Conservation (phyloP, 768 basidiomycete genomes). For the Clavulina sp. region DNA sequence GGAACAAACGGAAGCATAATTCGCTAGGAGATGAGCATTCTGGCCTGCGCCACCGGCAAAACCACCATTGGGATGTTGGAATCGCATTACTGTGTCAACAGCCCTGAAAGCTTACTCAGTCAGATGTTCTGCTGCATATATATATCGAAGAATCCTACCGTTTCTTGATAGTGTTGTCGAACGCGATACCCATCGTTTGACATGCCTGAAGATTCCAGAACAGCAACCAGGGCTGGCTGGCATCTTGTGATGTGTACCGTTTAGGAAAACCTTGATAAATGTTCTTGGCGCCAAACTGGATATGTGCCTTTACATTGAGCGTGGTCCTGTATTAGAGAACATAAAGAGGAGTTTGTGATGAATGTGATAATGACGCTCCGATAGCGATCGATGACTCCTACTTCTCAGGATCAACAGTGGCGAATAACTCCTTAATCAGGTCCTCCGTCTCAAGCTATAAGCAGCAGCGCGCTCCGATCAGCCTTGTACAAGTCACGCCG, state of each 20-base stretch:
- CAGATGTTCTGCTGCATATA: background rate
- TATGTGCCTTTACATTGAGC: slow-evolving; percentile 47
- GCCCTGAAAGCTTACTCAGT: slow-evolving; percentile 29
- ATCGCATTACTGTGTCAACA: slow-evolving; percentile 60
- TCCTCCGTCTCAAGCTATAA: slow-evolving; percentile 57
- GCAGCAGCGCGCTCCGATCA: slow-evolving; percentile 7
- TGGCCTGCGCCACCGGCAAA: slow-evolving; percentile 89
- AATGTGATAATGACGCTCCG: background rate
- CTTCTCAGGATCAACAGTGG: background rate
- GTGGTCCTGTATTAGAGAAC: slow-evolving; percentile 12
- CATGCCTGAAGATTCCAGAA: slow-evolving; percentile 87
- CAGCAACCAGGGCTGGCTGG: slow-evolving; percentile 86
- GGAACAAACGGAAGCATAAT: slow-evolving; percentile 73
- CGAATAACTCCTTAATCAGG: slow-evolving; percentile 36
- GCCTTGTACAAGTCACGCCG: background rate
- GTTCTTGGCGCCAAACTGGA: slow-evolving; percentile 53
- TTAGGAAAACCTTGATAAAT: slow-evolving; percentile 65
- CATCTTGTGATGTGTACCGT: slow-evolving; percentile 71
- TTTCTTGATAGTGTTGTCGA: slow-evolving; percentile 65
- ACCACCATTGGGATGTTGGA: slow-evolving; percentile 76
- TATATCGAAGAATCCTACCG: slow-evolving; percentile 25
- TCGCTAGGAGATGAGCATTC: slow-evolving; percentile 70
- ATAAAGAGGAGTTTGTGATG: slow-evolving; percentile 16
- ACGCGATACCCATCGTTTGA: slow-evolving; percentile 52
- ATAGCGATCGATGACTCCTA: slow-evolving; percentile 2